These are phyloP conservation scores for Apophysomyces sp. DNA, from an alignment of 371 early-diverging fungal genomes.

Conservation along the genomic window DNA sequence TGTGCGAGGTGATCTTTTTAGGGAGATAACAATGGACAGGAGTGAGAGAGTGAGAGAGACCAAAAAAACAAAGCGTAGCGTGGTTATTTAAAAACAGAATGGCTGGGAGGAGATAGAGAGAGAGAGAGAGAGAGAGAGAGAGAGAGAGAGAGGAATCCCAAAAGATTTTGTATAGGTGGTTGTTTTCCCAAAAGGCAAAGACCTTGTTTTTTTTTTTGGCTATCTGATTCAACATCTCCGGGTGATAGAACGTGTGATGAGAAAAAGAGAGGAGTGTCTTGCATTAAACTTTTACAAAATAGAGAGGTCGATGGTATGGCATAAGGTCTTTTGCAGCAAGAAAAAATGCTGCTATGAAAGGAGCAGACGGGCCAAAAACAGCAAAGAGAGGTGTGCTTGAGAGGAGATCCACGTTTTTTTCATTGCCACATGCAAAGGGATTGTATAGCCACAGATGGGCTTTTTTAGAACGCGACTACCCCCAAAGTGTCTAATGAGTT, in stretches of 20 bases:
- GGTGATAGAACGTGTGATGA: neutral
- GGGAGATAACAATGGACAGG: slow-evolving; percentile 3
- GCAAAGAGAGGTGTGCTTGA: neutral
- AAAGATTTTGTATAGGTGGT: neutral
- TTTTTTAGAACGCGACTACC: slow-evolving; percentile 3
- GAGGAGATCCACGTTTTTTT: slow-evolving; percentile 3
- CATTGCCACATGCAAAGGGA: slow-evolving; percentile 3
- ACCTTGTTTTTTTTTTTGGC: neutral
- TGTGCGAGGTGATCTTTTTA: neutral
- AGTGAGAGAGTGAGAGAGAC: too few species aligned
- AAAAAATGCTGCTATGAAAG: neutral
- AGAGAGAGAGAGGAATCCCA: too few species aligned
- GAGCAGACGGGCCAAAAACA: neutral
- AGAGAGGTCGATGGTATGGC: neutral
- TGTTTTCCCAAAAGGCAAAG: neutral
- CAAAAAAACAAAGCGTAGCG: neutral
- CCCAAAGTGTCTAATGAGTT: neutral
- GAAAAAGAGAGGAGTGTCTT: neutral
- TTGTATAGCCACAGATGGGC: slow-evolving; percentile 3
- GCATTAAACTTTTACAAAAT: neutral
- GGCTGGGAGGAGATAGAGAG: too few species aligned
- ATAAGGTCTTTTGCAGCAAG: neutral
- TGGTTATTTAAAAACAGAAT: neutral
- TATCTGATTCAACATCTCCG: neutral
- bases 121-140: too few species aligned